Evolutionary conservation across 257 asterid genomes (phyloP).

Genomic region (Petunia axillaris): DNA sequence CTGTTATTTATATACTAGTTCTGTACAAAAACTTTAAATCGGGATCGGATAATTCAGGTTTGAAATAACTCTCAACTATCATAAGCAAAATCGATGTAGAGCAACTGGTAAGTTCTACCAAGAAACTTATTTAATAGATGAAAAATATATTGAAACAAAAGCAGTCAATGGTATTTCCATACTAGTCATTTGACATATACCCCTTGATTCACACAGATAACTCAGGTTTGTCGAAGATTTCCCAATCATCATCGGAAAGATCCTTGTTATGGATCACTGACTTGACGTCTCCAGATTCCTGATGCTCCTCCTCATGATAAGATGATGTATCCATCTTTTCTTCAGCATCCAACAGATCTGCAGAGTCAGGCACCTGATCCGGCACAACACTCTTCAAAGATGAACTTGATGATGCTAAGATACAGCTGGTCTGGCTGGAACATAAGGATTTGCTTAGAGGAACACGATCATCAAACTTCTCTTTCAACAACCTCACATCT

Average conservation of each 20-base stretch:
- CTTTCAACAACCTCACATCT: conserved; percentile 69
- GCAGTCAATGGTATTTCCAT: not conserved
- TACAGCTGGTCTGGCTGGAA: conserved; percentile 61
- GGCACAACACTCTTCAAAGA: conserved; percentile 43
- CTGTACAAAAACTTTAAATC: conserved; percentile 18
- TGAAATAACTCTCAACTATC: conserved; percentile 15
- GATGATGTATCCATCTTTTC: conserved; percentile 19
- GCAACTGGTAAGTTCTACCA: not conserved
- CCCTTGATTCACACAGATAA: conserved; percentile 28
- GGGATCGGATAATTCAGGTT: not conserved
- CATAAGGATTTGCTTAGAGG: conserved; percentile 58
- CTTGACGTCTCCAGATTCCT: conserved; percentile 33
- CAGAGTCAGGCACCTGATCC: conserved; percentile 37
- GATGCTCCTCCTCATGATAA: conserved; percentile 32
- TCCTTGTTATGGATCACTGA: conserved; percentile 32
- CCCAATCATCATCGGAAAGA: conserved; percentile 70
- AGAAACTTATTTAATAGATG: conserved; percentile 24
- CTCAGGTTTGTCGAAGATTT: conserved; percentile 46
- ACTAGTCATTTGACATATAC: not conserved
- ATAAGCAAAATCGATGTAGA: not conserved
- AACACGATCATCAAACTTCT: conserved; percentile 57
- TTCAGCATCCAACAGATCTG: conserved; percentile 17
- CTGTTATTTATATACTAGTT: conserved; percentile 2
- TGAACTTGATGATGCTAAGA: conserved; percentile 60
- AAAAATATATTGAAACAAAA: not conserved